phyloP scores from a whole-genome alignment of 1,284 basidiomycete species.

The Rhodotorula sp. region DNA sequence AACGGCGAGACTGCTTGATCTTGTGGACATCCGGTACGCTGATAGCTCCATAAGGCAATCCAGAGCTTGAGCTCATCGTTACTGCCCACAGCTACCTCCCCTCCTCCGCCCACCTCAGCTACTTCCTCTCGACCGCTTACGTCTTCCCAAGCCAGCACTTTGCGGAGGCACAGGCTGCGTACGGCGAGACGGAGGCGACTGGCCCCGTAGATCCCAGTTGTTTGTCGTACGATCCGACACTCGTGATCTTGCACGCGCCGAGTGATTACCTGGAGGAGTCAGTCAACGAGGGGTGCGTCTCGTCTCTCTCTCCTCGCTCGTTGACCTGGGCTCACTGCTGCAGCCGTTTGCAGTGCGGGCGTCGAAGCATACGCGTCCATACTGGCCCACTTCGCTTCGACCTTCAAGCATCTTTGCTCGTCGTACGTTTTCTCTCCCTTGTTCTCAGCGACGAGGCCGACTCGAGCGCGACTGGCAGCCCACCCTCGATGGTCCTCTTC shows the following conservation, averaged over 20 bases:
- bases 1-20: constrained; percentile 8
- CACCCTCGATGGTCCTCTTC: constrained; percentile 15
- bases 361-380: constrained; percentile 26
- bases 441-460: too few relatives aligned
- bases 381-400: constrained; percentile 32
- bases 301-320: too few relatives aligned
- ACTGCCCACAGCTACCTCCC: constrained; percentile 22
- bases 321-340: not conserved
- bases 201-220: constrained; percentile 23
- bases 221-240: constrained; percentile 20
- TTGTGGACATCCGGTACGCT: constrained; percentile 29
- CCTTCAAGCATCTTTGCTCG: not conserved
- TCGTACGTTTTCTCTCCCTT: not conserved
- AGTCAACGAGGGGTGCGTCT: constrained; percentile 3
- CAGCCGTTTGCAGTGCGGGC: constrained; percentile 12
- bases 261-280: constrained; percentile 27
- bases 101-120: constrained; percentile 30
- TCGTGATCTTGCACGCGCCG: constrained; percentile 34
- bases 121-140: constrained; percentile 36
- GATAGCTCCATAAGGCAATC: too few relatives aligned
- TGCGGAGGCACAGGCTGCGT: not conserved
- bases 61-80: too few relatives aligned
- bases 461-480: not conserved
- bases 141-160: not conserved
- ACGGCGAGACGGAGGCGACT: not conserved